These are phyloP conservation scores for Gaertneriomyces semiglobifer DNA, from an alignment of 192 early-diverging fungal genomes.

Conservation along the genomic window DNA sequence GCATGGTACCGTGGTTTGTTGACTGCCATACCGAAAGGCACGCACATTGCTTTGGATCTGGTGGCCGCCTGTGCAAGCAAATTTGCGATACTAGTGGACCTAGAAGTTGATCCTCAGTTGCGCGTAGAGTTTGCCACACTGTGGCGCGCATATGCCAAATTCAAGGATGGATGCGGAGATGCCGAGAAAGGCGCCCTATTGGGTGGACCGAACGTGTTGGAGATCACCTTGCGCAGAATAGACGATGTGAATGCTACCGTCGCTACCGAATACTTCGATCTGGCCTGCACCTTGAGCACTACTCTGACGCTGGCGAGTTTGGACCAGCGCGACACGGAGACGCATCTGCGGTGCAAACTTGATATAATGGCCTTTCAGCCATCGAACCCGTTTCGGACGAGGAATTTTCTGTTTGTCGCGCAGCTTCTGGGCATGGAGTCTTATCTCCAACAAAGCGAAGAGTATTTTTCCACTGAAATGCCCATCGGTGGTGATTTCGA, in stretches of 20 bases:
- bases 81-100: neutral
- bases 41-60: neutral
- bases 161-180: no score
- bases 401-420: constrained; percentile 63
- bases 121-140: constrained; percentile 29
- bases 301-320: no score
- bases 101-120: constrained; percentile 24
- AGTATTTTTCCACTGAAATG: neutral
- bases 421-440: constrained; percentile 49
- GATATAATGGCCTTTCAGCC: constrained; percentile 43
- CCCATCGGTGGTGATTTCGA: constrained; percentile 22
- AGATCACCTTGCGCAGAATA: no score
- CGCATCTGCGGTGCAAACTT: neutral
- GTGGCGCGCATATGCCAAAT: constrained; percentile 18
- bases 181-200: no score
- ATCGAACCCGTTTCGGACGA: constrained; percentile 59
- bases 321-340: no score
- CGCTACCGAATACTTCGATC: no score
- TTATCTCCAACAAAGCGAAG: constrained; percentile 17
- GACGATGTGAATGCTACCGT: no score
- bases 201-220: no score
- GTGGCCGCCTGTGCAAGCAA: neutral
- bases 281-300: no score
- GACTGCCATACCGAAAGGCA: neutral
- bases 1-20: constrained; percentile 11